Evolutionary conservation across 139 green algal species (phyloP).

Genomic region (Volvox reticuliferus): DNA sequence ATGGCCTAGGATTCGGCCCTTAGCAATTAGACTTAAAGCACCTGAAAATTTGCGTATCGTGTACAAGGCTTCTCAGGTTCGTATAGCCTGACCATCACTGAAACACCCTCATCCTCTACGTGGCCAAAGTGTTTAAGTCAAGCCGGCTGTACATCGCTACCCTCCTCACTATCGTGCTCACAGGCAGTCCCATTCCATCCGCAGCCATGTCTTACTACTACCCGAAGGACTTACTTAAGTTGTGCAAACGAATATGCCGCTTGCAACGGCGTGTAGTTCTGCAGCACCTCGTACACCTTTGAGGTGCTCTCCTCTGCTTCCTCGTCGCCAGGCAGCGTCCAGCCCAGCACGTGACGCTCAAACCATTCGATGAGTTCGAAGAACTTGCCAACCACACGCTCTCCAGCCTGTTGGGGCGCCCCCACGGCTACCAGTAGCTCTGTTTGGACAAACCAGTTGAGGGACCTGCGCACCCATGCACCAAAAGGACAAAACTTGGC

Average conservation of each 20-base stretch:
- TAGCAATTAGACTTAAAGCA: no score
- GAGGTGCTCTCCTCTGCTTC: conserved; percentile 21
- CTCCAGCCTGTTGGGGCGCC: conserved; percentile 65
- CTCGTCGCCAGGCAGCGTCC: conserved; percentile 64
- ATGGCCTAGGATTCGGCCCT: no score
- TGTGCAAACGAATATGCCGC: conserved; percentile 40
- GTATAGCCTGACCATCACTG: no score
- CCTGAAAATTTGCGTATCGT: no score
- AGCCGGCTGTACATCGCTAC: no score
- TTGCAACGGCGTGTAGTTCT: conserved; percentile 41
- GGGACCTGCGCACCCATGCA: neutral
- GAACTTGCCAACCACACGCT: conserved; percentile 59
- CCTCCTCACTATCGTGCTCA: no score
- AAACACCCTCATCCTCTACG: no score
- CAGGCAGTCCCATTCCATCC: no score
- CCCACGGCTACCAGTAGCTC: conserved; percentile 74
- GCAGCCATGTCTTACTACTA: no score
- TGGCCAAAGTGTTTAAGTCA: no score
- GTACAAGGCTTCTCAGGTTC: no score
- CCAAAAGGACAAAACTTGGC: no score
- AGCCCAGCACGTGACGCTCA: conserved; percentile 67
- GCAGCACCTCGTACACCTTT: conserved; percentile 50
- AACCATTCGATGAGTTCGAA: conserved; percentile 65
- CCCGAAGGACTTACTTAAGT: conserved; percentile 26
- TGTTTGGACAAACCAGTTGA: conserved; percentile 68